Evolutionary conservation across 495 filamentous ascomycete genomes (phyloP).

Genomic region (Xylaria telfairii): DNA sequence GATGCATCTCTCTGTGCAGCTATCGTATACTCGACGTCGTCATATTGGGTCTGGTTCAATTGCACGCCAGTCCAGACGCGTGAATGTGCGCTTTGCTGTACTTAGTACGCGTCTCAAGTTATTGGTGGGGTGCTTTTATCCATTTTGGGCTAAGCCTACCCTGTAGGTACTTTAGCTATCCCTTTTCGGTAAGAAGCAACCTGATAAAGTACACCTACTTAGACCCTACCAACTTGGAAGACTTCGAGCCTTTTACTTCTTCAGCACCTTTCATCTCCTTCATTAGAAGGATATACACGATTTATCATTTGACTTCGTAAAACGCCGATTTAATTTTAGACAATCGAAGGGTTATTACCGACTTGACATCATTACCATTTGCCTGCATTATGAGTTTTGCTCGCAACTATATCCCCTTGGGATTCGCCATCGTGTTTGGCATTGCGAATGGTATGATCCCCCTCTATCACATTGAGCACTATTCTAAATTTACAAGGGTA

Average conservation of each 20-base stretch:
- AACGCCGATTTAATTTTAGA: background rate
- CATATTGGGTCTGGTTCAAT: constrained; percentile 5
- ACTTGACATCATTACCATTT: background rate
- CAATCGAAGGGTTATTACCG: background rate
- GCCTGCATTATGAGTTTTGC: constrained; percentile 34
- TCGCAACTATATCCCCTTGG: constrained; percentile 32
- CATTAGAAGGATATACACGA: background rate
- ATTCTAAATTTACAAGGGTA: constrained; percentile 44
- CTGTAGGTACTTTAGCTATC: background rate
- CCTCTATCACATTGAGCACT: constrained; percentile 22
- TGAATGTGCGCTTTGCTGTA: constrained; percentile 13
- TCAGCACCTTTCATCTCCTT: background rate
- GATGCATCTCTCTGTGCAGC: constrained; percentile 32
- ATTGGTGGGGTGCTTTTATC: constrained; percentile 1
- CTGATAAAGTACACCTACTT: too few species aligned
- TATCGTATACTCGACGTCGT: constrained; percentile 9
- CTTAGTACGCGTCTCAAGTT: constrained; percentile 15
- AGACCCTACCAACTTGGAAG: too few species aligned
- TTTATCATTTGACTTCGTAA: background rate
- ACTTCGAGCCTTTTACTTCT: background rate
- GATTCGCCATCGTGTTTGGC: constrained; percentile 38
- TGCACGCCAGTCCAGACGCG: constrained; percentile 8
- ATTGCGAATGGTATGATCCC: constrained; percentile 41
- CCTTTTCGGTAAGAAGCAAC: constrained; percentile 5
- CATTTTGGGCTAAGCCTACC: background rate